Evolutionary conservation across 2,329 filamentous ascomycete species (phyloP), one percentile per base, ranked within the genome.

Genomic region (Nemania sp.): DNA sequence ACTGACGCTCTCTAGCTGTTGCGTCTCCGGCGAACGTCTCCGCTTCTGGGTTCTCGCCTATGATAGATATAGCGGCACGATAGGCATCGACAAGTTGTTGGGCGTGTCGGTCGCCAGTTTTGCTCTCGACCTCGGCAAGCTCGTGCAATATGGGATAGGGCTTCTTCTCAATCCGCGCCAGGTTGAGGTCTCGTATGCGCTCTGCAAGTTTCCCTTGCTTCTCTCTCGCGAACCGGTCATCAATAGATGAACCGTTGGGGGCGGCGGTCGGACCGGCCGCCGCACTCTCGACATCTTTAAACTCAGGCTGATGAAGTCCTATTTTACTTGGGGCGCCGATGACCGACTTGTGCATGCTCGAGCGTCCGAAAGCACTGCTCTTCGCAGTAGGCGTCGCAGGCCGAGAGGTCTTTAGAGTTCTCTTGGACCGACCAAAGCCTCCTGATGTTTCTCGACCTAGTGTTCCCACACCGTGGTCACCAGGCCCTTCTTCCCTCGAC

Each of bases 121-220:
- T 85, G 54, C 81, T 79, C 74, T 96, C 91, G 51, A 95, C 86
- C 40, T 87, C 84, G 7, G 87, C 86, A 69, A 98, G 90, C 70
- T 91, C 86, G 65, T 89, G 82, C 29, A 96, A 80, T 34, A 97
- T 80, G 2, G 92, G 89, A 71, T 90, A 95, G 0, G 87, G 83
- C 49, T 77, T 81, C 70, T 86, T 85, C 67, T 86, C 80, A 60
- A 90, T 76, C 59, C 94, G 87, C 58, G 87, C 83, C 59, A 86
- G 77, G 74, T 97, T 98, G 68, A 98, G 83, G 48, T 83, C 81
- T 71, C 89, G 90, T 53, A 98, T 85, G 73, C 91, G 91, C 55
- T 90, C 87, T 5, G 91, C 88, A 70, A 96, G 90, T 69, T 87
- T 88, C 58, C 85, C 83, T 76, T 97, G 92, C 77, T 96, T 96